phyloP scores from a whole-genome alignment of 352 stramenopile genomes.

The Pythium sukuiense region DNA sequence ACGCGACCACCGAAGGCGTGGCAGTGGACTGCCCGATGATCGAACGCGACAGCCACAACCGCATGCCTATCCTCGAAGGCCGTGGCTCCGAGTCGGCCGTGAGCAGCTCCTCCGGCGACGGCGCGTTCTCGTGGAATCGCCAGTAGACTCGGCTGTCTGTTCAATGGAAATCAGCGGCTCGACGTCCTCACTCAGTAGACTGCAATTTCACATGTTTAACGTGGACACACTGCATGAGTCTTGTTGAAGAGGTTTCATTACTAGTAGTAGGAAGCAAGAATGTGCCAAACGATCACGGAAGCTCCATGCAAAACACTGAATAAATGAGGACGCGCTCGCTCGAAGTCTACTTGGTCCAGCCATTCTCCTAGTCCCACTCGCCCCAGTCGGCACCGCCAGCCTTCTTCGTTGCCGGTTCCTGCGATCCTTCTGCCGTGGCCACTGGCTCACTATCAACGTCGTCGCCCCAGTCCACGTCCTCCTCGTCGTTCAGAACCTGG shows the following conservation, averaged over 20 bases:
- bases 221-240: background rate
- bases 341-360: too few species aligned
- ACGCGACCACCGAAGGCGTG: slow-evolving; percentile 2
- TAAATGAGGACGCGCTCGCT: background rate
- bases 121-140: slow-evolving; percentile 17
- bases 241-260: too few species aligned
- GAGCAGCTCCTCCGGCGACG: slow-evolving; percentile 8
- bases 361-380: slow-evolving; percentile 55
- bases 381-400: slow-evolving; percentile 65
- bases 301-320: background rate
- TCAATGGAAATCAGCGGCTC: slow-evolving; percentile 13
- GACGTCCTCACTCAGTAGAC: too few species aligned
- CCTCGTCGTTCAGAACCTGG: slow-evolving; percentile 36
- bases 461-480: slow-evolving; percentile 67
- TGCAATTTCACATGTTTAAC: too few species aligned
- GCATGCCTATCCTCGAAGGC: slow-evolving; percentile 37
- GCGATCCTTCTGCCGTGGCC: slow-evolving; percentile 22
- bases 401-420: slow-evolving; percentile 30
- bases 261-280: background rate
- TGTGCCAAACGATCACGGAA: background rate
- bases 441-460: slow-evolving; percentile 36
- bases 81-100: slow-evolving; percentile 30
- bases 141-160: slow-evolving; percentile 2
- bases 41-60: slow-evolving; percentile 34
- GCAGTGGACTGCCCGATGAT: slow-evolving; percentile 45